phyloP scores from a whole-genome alignment of 1,139 yeast species.

The Saccharomyces hybrid region DNA sequence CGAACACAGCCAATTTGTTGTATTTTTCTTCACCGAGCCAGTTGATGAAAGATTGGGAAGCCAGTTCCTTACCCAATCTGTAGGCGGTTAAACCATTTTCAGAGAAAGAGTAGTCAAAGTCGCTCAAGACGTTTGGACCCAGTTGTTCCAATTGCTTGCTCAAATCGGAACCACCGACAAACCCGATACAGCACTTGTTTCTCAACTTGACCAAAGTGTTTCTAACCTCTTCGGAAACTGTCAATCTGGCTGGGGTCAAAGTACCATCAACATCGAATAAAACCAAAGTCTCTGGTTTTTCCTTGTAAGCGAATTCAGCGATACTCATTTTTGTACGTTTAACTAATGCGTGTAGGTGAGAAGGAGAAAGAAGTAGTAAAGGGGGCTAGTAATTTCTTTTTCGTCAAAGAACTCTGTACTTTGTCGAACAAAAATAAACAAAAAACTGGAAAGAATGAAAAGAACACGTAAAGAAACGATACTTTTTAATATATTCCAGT shows the following conservation, averaged over 20 bases:
- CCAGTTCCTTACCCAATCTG: slow-evolving; percentile 78
- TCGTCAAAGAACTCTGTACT: neutral
- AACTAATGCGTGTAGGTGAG: neutral
- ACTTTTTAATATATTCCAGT: neutral
- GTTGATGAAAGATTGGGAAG: slow-evolving; percentile 84
- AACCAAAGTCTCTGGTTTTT: slow-evolving; percentile 45
- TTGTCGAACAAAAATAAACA: neutral
- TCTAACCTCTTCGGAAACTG: slow-evolving; percentile 72
- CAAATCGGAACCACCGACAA: slow-evolving; percentile 96
- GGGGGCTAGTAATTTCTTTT: neutral
- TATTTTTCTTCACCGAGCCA: slow-evolving; percentile 96
- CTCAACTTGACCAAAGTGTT: slow-evolving; percentile 64
- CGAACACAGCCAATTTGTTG: slow-evolving; percentile 78
- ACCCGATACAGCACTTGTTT: slow-evolving; percentile 88
- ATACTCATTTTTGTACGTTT: slow-evolving; percentile 23
- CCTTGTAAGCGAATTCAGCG: slow-evolving; percentile 35
- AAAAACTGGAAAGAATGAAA: neutral
- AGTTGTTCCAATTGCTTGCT: slow-evolving; percentile 93
- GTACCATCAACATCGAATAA: slow-evolving; percentile 98
- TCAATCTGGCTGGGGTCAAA: slow-evolving; percentile 91
- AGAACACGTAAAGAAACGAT: slow-evolving; percentile 1
- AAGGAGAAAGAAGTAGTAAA: neutral
- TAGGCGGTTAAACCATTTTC: slow-evolving; percentile 98
- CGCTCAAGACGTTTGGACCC: slow-evolving; percentile 65
- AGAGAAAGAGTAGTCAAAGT: slow-evolving; percentile 91